These are phyloP conservation scores for Edaphochlamys debaryana DNA, from an alignment of 139 green algal species.

Conservation along the genomic window DNA sequence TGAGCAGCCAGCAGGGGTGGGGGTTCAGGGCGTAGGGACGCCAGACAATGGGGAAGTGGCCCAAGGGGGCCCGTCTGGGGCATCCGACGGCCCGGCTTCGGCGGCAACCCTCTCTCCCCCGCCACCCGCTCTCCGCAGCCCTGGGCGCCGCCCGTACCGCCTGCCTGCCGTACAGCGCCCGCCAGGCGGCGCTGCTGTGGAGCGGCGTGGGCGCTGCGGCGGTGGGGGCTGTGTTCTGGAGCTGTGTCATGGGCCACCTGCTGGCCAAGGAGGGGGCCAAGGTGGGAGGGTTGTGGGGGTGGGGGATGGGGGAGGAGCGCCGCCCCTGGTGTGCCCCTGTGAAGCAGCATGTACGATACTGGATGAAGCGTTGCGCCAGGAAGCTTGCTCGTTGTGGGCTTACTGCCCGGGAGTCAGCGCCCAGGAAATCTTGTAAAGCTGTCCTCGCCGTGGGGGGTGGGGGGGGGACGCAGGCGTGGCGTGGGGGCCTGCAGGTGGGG, in stretches of 20 bases:
- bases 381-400: no score
- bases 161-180: conserved; percentile 17
- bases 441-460: not conserved
- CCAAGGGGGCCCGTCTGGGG: no score
- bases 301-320: not conserved
- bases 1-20: no score
- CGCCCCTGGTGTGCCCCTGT: not conserved
- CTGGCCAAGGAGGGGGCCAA: not conserved
- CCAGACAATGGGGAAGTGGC: no score
- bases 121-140: not conserved
- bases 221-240: conserved; percentile 34
- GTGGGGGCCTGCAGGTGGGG: no score
- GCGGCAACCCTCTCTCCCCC: not conserved
- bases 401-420: not conserved
- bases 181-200: not conserved
- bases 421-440: no score
- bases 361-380: no score
- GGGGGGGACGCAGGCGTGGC: not conserved
- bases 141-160: not conserved
- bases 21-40: no score
- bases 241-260: not conserved
- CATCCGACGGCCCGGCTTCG: no score
- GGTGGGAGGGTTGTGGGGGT: not conserved
- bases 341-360: not conserved
- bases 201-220: not conserved